phyloP scores from a whole-genome alignment of 2,329 filamentous ascomycete genomes.

The Fusarium compactum region DNA sequence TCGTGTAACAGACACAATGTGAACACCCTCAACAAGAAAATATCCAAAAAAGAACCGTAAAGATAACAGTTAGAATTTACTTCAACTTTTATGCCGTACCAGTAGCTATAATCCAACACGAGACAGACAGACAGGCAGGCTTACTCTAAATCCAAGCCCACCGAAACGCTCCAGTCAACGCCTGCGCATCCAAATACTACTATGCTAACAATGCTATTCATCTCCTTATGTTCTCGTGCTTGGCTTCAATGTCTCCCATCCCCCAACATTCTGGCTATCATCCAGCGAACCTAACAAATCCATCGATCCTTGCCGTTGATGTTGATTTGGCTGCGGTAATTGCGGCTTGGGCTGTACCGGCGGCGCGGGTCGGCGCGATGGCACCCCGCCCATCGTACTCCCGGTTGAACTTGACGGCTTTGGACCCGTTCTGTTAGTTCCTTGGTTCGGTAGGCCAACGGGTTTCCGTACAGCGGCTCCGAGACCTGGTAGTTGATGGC shows the following conservation, averaged over 20 bases:
- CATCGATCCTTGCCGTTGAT: conserved; percentile 49
- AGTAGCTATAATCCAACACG: conserved; percentile 5
- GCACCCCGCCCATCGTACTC: conserved; percentile 37
- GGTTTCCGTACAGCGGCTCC: conserved; percentile 43
- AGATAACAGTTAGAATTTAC: background rate
- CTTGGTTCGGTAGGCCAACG: conserved; percentile 41
- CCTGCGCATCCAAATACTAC: conserved; percentile 19
- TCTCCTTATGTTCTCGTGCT: conserved; percentile 44
- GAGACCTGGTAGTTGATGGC: conserved; percentile 24
- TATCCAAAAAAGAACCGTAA: background rate
- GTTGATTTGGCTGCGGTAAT: conserved; percentile 43
- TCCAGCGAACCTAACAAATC: conserved; percentile 62
- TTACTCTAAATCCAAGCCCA: conserved; percentile 1
- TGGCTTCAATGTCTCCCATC: conserved; percentile 69
- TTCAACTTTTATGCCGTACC: conserved; percentile 9
- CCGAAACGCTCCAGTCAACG: conserved; percentile 25
- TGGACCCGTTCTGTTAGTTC: conserved; percentile 36
- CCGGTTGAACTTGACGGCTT: conserved; percentile 32
- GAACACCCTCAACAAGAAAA: conserved; percentile 1
- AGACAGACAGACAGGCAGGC: conserved; percentile 16
- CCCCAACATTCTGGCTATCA: conserved; percentile 62
- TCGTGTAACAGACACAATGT: conserved; percentile 3
- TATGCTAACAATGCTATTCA: conserved; percentile 1
- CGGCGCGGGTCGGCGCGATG: conserved; percentile 38
- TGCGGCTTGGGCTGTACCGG: conserved; percentile 36